Conservation (phyloP, 352 stramenopile species). For the Globisporangium iwayamae region DNA sequence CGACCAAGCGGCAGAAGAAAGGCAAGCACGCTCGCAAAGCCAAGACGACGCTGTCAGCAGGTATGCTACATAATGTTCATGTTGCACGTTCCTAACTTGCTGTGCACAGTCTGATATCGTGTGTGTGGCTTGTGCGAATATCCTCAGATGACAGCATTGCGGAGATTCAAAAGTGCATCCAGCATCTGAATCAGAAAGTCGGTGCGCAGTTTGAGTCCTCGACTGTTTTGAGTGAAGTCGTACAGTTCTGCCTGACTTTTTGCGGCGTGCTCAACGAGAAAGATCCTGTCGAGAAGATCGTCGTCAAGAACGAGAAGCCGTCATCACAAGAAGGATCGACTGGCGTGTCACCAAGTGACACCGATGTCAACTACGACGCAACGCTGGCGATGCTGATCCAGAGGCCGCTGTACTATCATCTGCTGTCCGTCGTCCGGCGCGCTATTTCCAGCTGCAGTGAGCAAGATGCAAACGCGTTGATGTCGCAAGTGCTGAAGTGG, state of each 20-base stretch:
- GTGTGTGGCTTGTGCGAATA: slow-evolving; percentile 4
- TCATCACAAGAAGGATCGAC: not conserved
- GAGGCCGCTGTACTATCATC: slow-evolving; percentile 46
- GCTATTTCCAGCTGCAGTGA: slow-evolving; percentile 33
- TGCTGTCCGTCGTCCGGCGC: slow-evolving; percentile 36
- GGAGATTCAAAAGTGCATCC: slow-evolving; percentile 38
- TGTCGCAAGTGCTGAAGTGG: slow-evolving; percentile 54
- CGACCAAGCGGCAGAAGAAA: slow-evolving; percentile 66
- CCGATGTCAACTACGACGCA: slow-evolving; percentile 27
- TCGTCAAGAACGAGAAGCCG: slow-evolving; percentile 17
- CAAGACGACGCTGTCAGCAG: slow-evolving; percentile 4
- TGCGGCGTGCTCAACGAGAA: slow-evolving; percentile 37
- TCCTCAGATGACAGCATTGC: slow-evolving; percentile 22
- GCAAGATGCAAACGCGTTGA: slow-evolving; percentile 13
- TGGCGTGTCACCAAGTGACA: not conserved
- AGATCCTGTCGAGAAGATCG: slow-evolving; percentile 28
- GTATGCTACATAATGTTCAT: slow-evolving; percentile 11
- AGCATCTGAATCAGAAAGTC: slow-evolving; percentile 36
- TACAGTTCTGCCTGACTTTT: slow-evolving; percentile 42
- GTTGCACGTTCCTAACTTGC: not conserved
- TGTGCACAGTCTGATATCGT: not conserved
- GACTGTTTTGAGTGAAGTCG: slow-evolving; percentile 32
- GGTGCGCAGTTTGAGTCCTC: slow-evolving; percentile 26
- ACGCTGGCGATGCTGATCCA: slow-evolving; percentile 32
- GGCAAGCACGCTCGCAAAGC: slow-evolving; percentile 38